phyloP scores from a whole-genome alignment of 768 basidiomycete genomes.

The Auricularia sp. region DNA sequence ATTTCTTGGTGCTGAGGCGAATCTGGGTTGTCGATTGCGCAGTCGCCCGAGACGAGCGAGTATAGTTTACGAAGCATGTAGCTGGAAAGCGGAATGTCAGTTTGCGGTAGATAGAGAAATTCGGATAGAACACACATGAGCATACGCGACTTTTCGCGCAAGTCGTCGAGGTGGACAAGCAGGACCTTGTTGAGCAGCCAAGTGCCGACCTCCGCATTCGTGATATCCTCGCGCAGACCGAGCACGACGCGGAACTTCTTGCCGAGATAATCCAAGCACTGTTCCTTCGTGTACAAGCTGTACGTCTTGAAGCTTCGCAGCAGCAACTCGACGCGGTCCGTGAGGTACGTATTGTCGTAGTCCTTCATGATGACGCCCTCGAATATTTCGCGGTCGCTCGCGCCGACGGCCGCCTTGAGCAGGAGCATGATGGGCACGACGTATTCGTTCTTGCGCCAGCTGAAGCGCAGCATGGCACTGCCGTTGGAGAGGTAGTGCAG shows the following conservation, averaged over 20 bases:
- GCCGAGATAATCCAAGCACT: constrained; percentile 91
- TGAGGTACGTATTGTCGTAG: constrained; percentile 93
- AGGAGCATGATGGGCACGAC: constrained; percentile 96
- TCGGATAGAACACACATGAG: constrained; percentile 55
- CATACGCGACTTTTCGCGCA: constrained; percentile 91
- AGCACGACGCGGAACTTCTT: constrained; percentile 94
- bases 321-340: constrained; percentile 90
- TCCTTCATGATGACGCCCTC: constrained; percentile 95
- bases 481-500: constrained; percentile 97
- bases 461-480: constrained; percentile 92
- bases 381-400: constrained; percentile 94
- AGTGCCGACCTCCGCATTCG: constrained; percentile 67
- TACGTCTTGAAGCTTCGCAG: constrained; percentile 94
- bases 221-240: constrained; percentile 87
- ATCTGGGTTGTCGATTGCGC: constrained; percentile 93
- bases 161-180: constrained; percentile 77
- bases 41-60: constrained; percentile 78
- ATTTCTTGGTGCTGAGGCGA: constrained; percentile 98
- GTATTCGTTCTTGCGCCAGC: constrained; percentile 96
- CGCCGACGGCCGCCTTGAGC: constrained; percentile 83
- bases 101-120: background rate
- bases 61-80: constrained; percentile 98
- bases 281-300: constrained; percentile 73
- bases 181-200: constrained; percentile 80
- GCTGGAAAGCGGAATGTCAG: constrained; percentile 28